phyloP scores from a whole-genome alignment of 345 rosid species.

The Syzygium grande region DNA sequence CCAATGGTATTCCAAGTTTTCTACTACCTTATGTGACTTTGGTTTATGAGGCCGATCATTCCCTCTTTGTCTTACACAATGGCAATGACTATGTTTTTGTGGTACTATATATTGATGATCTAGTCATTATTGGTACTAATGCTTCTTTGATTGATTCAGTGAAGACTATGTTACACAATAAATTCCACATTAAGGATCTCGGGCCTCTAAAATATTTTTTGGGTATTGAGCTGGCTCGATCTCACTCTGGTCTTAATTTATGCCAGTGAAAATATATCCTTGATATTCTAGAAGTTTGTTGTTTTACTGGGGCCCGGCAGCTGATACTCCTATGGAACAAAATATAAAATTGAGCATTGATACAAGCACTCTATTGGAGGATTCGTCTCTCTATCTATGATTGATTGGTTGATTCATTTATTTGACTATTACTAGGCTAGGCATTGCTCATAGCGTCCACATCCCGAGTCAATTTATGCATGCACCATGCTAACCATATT shows the following conservation, averaged over 20 bases:
- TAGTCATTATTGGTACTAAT: neutral
- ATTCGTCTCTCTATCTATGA: neutral
- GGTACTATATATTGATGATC: neutral
- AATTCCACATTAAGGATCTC: neutral
- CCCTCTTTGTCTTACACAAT: neutral
- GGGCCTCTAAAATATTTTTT: neutral
- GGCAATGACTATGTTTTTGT: neutral
- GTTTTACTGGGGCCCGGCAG: no score
- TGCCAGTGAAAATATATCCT: neutral
- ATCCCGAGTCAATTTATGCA: neutral
- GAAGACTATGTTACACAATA: neutral
- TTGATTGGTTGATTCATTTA: neutral
- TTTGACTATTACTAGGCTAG: neutral
- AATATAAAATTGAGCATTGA: neutral
- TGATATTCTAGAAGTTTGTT: neutral
- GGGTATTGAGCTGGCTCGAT: neutral
- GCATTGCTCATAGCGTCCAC: neutral
- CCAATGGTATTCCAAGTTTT: neutral
- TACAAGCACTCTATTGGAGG: no score
- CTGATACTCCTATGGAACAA: neutral
- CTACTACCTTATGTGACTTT: neutral
- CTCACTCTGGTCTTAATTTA: neutral
- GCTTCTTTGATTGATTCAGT: neutral
- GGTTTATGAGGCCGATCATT: neutral
- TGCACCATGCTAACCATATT: neutral